Base-by-base conservation (phyloP, 495 filamentous ascomycete species). In the Aspergillus saccharolyticus region DNA sequence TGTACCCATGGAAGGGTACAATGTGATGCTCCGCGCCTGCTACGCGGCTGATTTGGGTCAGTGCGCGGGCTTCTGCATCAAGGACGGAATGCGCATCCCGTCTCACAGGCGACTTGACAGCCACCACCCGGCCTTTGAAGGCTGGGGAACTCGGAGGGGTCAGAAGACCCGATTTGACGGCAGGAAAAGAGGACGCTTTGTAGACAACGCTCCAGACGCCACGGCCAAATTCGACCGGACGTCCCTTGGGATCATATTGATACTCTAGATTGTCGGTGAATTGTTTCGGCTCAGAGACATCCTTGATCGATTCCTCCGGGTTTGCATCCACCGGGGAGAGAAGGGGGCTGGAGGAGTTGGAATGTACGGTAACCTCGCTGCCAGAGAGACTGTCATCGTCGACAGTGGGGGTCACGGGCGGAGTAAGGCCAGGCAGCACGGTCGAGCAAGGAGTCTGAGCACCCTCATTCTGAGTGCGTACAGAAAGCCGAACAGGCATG, bases 121-220 rank as follows among this genome's bases (percentile, higher is more conserved):
- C 84, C 28, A 83, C 66, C 6, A 78, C 43, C 18, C 66, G 67
- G 25, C 61, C 63, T 47, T 55, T 58, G 19, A 63, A 55, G 30
- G 66, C 64, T n/a, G 71, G 83, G 5, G 80, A 82, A 17, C 70
- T 70, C 9, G 81, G 83, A 16, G 80, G 77, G 43, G 76, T 79
- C 28, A 67, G 49, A 50, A 51, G 56, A 48, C 42, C 43, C 52
- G 22, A 50, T 22, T 15, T 56, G 30, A 30, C 52, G 50, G 39
- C 42, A 24, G 51, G 53, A 19, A 60, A 57, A 43, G 63, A 54
- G 21, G 66, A 66, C 16, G 67, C 83, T 52, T 75, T 76, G 66
- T 82, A 84, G 12, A 87, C 84, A 15, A 75, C 76, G 63, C 84
- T 87, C 83, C 84, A 86, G 7, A 74, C 74, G 10, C 84, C 84